Evolutionary conservation across 1,284 basidiomycete genomes (phyloP).

Genomic region (Irpex lacteus): DNA sequence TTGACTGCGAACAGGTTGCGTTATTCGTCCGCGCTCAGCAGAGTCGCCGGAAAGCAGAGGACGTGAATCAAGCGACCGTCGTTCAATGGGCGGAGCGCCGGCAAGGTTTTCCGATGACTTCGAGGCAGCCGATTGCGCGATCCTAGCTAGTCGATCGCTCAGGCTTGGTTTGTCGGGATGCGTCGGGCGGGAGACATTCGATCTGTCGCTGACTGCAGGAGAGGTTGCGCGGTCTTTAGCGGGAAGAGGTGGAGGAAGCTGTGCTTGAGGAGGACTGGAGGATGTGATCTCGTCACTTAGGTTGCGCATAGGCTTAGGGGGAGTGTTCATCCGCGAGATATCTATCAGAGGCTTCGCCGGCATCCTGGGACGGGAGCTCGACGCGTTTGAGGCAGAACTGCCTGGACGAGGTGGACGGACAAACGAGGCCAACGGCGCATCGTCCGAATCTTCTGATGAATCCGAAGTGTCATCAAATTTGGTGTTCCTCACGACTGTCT

Average conservation of each 20-base stretch:
- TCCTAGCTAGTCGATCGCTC: slow-evolving; percentile 26
- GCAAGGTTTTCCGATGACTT: slow-evolving; percentile 19
- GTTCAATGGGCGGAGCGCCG: slow-evolving; percentile 12
- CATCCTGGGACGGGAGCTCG: slow-evolving; percentile 27
- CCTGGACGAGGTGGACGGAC: slow-evolving; percentile 42
- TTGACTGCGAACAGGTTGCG: slow-evolving; percentile 23
- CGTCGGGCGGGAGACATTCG: slow-evolving; percentile 3
- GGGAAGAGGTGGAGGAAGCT: slow-evolving; percentile 15
- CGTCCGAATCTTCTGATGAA: slow-evolving; percentile 29
- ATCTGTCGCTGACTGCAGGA: background rate
- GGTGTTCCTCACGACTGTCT: slow-evolving; percentile 4
- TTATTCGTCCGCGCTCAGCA: slow-evolving; percentile 15
- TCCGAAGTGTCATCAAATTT: slow-evolving; percentile 13
- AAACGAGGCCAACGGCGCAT: slow-evolving; percentile 41
- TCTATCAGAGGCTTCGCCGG: slow-evolving; percentile 50
- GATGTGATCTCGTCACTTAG: background rate
- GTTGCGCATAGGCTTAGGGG: background rate
- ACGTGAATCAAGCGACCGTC: slow-evolving; percentile 16
- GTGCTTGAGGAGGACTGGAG: slow-evolving; percentile 5
- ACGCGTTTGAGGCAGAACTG: slow-evolving; percentile 40
- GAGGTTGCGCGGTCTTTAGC: slow-evolving; percentile 14
- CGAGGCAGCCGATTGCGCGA: slow-evolving; percentile 21
- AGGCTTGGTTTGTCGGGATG: slow-evolving; percentile 25
- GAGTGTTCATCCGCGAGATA: slow-evolving; percentile 30
- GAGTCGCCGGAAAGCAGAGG: slow-evolving; percentile 8